These are phyloP conservation scores for Leccinum obscurum DNA, from an alignment of 768 basidiomycete genomes.

Conservation along the genomic window DNA sequence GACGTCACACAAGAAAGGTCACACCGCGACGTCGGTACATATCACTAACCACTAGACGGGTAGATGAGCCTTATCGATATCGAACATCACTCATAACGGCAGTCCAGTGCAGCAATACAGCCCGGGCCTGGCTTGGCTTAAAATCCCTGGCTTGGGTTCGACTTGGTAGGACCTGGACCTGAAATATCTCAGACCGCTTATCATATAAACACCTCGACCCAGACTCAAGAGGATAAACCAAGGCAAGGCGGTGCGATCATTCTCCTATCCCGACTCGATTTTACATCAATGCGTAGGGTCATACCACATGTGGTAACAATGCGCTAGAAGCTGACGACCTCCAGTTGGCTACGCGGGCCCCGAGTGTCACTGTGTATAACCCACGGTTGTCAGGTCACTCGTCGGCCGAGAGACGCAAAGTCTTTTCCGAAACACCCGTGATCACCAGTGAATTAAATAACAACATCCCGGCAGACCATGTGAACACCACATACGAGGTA, in stretches of 20 bases:
- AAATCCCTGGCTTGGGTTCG: background rate
- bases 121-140: background rate
- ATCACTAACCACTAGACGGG: too few species aligned
- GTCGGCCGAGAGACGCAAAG: constrained; percentile 15
- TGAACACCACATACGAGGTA: background rate
- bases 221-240: background rate
- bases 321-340: background rate
- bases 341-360: background rate
- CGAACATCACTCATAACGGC: background rate
- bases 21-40: too few species aligned
- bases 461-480: background rate
- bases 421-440: background rate
- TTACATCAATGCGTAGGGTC: background rate
- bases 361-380: background rate
- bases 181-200: background rate
- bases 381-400: background rate
- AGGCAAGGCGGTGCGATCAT: background rate
- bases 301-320: background rate
- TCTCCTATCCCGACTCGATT: background rate
- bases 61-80: background rate
- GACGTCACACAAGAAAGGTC: background rate
- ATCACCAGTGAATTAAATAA: background rate
- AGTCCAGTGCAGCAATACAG: background rate
- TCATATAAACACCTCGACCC: background rate
- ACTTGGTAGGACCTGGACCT: background rate